These are phyloP conservation scores for Bruguiera hainesii DNA, from an alignment of 441 rosid species.

Conservation along the genomic window DNA sequence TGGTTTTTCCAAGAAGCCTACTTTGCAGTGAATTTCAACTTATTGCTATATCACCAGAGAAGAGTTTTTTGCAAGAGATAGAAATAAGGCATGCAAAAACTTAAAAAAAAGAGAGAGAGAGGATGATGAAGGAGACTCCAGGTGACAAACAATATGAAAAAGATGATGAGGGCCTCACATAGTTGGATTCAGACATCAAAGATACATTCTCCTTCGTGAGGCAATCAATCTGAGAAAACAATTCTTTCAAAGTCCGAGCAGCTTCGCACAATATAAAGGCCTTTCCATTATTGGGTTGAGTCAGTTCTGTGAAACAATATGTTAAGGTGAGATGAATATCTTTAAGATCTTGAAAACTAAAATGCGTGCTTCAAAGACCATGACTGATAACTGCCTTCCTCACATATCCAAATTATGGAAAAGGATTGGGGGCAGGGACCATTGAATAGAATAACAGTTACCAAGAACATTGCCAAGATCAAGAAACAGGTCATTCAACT, in stretches of 20 bases:
- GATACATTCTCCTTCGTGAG: constrained; percentile 65
- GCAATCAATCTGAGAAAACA: constrained; percentile 56
- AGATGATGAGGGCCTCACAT: constrained; percentile 42
- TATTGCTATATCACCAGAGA: too few relatives aligned
- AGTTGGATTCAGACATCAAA: constrained; percentile 69
- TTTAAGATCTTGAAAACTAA: constrained; percentile 1
- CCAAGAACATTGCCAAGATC: constrained; percentile 78
- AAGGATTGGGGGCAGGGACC: background rate
- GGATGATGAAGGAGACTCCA: background rate
- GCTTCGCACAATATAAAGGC: constrained; percentile 73
- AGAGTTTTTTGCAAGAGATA: too few relatives aligned
- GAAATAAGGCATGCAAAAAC: too few relatives aligned
- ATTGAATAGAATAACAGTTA: constrained; percentile 28
- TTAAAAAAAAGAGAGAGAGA: background rate
- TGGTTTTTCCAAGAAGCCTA: background rate
- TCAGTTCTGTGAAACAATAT: constrained; percentile 46
- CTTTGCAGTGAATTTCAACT: too few relatives aligned
- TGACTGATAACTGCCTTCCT: background rate
- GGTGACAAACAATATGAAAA: background rate
- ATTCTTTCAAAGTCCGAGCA: constrained; percentile 64
- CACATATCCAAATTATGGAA: constrained; percentile 5
- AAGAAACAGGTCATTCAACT: constrained; percentile 79
- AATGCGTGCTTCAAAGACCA: background rate
- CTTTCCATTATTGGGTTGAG: constrained; percentile 73
- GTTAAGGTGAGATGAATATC: constrained; percentile 11